phyloP scores from a whole-genome alignment of 306 rosid species.

The Canavalia gladiata region DNA sequence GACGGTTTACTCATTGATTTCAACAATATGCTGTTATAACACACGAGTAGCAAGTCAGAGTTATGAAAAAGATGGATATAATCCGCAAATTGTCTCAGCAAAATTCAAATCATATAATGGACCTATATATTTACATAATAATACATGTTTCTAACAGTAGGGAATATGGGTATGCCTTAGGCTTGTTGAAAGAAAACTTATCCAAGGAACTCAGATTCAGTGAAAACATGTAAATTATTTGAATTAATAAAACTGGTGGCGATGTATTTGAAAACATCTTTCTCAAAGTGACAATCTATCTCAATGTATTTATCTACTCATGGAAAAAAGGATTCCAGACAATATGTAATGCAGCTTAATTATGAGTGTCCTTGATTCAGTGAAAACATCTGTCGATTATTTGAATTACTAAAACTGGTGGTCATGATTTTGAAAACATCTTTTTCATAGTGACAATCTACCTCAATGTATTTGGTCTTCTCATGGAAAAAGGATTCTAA shows the following conservation, averaged over 20 bases:
- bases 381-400: no score
- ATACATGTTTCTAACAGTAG: no score
- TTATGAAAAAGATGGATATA: slow-evolving; percentile 41
- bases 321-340: neutral
- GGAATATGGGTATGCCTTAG: no score
- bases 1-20: no score
- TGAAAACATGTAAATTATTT: no score
- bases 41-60: neutral
- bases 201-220: no score
- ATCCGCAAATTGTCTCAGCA: neutral
- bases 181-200: no score
- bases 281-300: neutral
- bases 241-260: no score
- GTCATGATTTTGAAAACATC: neutral
- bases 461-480: neutral
- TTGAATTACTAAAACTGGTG: no score
- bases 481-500: neutral
- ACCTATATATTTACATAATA: slow-evolving; percentile 1
- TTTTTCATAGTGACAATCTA: neutral
- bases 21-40: slow-evolving; percentile 12
- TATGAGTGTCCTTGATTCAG: neutral
- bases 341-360: neutral
- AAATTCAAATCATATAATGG: neutral
- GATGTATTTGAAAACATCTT: neutral
- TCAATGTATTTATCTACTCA: neutral